Percentiles rank a stretch among this genome's conserved stretches.
phyloP scores from a whole-genome alignment of 805 yeast species.

The Zygosaccharomyces kombuchaensis region DNA sequence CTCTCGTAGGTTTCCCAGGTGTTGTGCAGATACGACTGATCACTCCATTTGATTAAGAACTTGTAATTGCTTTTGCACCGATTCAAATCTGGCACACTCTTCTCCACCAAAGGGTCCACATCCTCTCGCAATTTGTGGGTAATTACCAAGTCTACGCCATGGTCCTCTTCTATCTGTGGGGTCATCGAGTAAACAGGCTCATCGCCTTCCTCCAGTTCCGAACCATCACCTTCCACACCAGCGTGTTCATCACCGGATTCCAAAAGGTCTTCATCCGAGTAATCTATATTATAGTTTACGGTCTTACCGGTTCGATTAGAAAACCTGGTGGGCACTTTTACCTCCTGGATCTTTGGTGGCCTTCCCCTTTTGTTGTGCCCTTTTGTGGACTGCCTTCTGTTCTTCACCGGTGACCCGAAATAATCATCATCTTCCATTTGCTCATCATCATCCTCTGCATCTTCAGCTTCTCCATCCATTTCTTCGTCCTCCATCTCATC shows the following conservation, averaged over 20 bases:
- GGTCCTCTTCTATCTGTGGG: slow-evolving; percentile 35
- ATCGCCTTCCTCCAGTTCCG: slow-evolving; percentile 20
- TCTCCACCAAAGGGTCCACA: slow-evolving; percentile 22
- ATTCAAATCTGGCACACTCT: slow-evolving; percentile 39
- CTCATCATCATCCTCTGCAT: slow-evolving; percentile 17
- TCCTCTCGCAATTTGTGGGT: slow-evolving; percentile 28
- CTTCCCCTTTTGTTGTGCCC: slow-evolving; percentile 16
- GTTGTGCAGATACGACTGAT: slow-evolving; percentile 85
- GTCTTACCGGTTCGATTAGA: slow-evolving; percentile 61
- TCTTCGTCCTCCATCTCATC: slow-evolving; percentile 25
- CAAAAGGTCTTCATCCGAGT: slow-evolving; percentile 45
- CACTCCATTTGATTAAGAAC: slow-evolving; percentile 79
- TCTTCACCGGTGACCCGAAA: slow-evolving; percentile 14
- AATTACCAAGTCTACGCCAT: slow-evolving; percentile 28
- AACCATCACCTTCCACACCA: slow-evolving; percentile 28
- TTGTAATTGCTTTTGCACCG: slow-evolving; percentile 58
- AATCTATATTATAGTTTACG: slow-evolving; percentile 76
- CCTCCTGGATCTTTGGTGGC: slow-evolving; percentile 11
- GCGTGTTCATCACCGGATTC: slow-evolving; percentile 34
- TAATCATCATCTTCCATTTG: slow-evolving; percentile 22
- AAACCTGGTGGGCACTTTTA: slow-evolving; percentile 58
- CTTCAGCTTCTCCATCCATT: slow-evolving; percentile 33
- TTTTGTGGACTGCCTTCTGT: slow-evolving; percentile 6
- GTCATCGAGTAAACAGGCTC: slow-evolving; percentile 27
- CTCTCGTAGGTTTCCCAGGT: slow-evolving; percentile 78